These are phyloP conservation scores for Ceratocystis huliohia DNA, from an alignment of 2,329 filamentous ascomycete species.

Conservation along the genomic window DNA sequence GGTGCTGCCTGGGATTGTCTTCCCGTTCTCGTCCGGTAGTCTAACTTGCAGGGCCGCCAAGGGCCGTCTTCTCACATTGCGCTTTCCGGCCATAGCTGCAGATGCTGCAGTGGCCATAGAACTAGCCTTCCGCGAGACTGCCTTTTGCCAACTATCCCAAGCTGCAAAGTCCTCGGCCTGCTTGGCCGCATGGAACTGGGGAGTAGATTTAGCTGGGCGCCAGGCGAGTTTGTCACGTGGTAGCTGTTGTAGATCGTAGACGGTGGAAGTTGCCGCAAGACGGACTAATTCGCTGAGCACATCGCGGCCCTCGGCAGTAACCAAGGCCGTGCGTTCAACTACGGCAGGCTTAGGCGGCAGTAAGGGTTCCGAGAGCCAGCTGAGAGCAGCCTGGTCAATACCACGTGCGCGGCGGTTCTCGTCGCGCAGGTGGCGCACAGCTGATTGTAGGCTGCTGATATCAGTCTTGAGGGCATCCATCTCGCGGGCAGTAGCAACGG, in stretches of 20 bases:
- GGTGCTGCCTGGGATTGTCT: conserved; percentile 30
- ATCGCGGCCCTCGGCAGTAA: conserved; percentile 50
- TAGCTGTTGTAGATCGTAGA: conserved; percentile 47
- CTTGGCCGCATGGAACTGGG: conserved; percentile 52
- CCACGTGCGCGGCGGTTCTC: conserved; percentile 52
- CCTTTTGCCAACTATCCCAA: conserved; percentile 47
- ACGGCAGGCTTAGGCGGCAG: conserved; percentile 36
- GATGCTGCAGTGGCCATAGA: conserved; percentile 27
- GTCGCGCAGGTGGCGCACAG: conserved; percentile 54
- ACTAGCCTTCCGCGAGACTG: conserved; percentile 41
- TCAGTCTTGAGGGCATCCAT: conserved; percentile 60
- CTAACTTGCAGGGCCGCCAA: conserved; percentile 40
- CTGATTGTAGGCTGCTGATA: conserved; percentile 50
- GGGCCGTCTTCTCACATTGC: conserved; percentile 24
- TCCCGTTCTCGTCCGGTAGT: conserved; percentile 36
- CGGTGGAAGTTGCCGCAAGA: conserved; percentile 42
- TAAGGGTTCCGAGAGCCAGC: conserved; percentile 54
- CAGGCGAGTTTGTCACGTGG: conserved; percentile 51
- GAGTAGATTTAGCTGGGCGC: conserved; percentile 51
- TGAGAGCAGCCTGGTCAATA: conserved; percentile 41
- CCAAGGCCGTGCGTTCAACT: conserved; percentile 41
- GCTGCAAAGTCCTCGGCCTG: conserved; percentile 52
- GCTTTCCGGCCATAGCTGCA: conserved; percentile 21
- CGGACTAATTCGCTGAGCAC: conserved; percentile 52
- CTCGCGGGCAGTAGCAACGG: conserved; percentile 57